These are phyloP conservation scores for Populus alba DNA, from an alignment of 345 rosid species.

Conservation along the genomic window DNA sequence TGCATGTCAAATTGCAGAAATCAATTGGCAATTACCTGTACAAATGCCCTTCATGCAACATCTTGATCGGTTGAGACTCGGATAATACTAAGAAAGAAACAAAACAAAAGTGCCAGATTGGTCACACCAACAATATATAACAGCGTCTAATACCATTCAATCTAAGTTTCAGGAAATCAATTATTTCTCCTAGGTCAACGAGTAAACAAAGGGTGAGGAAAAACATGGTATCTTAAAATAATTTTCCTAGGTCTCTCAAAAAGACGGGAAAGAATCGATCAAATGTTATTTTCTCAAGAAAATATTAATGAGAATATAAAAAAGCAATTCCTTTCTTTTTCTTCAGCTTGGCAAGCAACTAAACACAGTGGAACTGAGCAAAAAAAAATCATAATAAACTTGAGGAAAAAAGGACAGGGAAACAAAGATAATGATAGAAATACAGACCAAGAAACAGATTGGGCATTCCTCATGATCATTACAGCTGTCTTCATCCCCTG, in stretches of 20 bases:
- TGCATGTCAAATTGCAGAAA: not conserved
- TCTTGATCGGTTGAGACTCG: slow-evolving; percentile 93
- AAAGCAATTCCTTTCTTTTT: not conserved
- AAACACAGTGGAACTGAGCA: not conserved
- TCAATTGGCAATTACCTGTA: slow-evolving; percentile 53
- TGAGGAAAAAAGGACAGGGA: not conserved
- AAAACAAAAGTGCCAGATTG: slow-evolving; percentile 9
- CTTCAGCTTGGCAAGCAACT: not conserved
- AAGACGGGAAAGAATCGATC: not conserved
- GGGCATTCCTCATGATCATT: slow-evolving; percentile 94
- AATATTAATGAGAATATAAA: not conserved
- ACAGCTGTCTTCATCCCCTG: slow-evolving; percentile 79
- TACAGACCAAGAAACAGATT: slow-evolving; percentile 91
- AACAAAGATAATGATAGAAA: not conserved
- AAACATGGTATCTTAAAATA: not conserved
- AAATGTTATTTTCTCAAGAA: not conserved
- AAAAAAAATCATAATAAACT: not conserved
- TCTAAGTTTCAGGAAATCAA: not conserved
- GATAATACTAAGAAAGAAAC: slow-evolving; percentile 58
- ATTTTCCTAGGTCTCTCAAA: not conserved
- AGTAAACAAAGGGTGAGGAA: not conserved
- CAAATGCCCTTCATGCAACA: slow-evolving; percentile 97
- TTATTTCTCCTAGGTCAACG: not conserved
- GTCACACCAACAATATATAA: not conserved
- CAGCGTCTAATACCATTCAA: not conserved